Evolutionary conservation across 106 monocot genomes (phyloP).

Genomic region (Narthecium ossifragum): DNA sequence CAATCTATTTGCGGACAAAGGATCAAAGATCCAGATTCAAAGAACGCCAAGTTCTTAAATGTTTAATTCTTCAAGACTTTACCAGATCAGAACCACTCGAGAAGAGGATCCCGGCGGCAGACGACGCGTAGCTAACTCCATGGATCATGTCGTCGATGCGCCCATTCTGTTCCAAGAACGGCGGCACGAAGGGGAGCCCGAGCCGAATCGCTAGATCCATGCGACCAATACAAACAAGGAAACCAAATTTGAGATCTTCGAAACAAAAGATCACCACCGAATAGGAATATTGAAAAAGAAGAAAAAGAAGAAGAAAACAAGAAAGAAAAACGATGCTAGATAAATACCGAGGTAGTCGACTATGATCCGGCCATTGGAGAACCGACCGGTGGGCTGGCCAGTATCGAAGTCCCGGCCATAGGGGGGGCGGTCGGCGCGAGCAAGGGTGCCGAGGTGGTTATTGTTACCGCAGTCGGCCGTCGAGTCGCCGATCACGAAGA

Average conservation of each 20-base stretch:
- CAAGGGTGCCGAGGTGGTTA: constrained; percentile 76
- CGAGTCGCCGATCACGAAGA: constrained; percentile 83
- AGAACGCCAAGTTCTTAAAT: too few relatives aligned
- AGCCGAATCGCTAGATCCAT: constrained; percentile 37
- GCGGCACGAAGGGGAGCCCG: constrained; percentile 69
- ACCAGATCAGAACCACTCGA: constrained; percentile 77
- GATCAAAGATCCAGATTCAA: too few relatives aligned
- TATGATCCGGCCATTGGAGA: constrained; percentile 80
- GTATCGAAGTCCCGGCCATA: constrained; percentile 87
- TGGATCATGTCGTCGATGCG: constrained; percentile 41
- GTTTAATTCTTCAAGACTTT: too few relatives aligned
- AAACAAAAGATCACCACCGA: too few relatives aligned
- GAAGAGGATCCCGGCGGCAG: constrained; percentile 71
- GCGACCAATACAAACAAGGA: not conserved
- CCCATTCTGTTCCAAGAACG: constrained; percentile 40
- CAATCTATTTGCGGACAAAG: too few relatives aligned
- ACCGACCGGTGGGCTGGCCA: constrained; percentile 60
- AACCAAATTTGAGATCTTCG: not conserved
- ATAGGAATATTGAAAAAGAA: too few relatives aligned
- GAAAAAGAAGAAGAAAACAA: not conserved
- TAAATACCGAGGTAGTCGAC: constrained; percentile 63
- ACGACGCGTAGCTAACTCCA: constrained; percentile 71
- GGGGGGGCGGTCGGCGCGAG: constrained; percentile 67
- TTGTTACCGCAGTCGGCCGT: constrained; percentile 84
- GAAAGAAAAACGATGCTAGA: not conserved